Conservation (phyloP, 2,329 filamentous ascomycete genomes). For the Alternaria brassicicola region DNA sequence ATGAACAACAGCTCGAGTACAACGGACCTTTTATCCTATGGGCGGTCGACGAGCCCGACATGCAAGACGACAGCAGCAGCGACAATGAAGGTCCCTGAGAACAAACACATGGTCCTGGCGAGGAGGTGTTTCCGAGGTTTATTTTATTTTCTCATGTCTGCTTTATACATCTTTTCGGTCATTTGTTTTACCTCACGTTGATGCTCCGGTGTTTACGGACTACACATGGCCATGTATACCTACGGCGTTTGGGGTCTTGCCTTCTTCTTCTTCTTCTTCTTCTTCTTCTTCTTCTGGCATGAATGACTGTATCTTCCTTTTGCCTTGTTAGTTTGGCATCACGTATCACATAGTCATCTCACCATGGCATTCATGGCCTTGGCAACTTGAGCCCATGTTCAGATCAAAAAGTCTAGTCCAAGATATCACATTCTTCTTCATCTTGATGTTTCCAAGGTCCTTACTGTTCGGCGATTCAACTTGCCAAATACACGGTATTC, state of each 20-base stretch:
- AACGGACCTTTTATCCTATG: slow-evolving; percentile 45
- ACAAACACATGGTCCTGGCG: not conserved
- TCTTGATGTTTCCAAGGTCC: no score
- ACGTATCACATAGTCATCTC: not conserved
- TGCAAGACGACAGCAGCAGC: slow-evolving; percentile 2
- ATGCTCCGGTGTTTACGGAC: not conserved
- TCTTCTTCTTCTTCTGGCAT: not conserved
- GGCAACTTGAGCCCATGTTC: not conserved
- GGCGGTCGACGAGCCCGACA: slow-evolving; percentile 40
- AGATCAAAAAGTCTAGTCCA: not conserved
- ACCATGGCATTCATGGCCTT: not conserved
- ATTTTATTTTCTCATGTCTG: not conserved
- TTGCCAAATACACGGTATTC: not conserved
- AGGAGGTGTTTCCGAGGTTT: not conserved
- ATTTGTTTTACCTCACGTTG: not conserved
- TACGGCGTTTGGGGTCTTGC: not conserved
- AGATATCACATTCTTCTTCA: not conserved
- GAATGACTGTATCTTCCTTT: not conserved
- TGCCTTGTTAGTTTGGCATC: not conserved
- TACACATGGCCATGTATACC: not conserved
- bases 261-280: no score
- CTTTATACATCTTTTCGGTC: not conserved
- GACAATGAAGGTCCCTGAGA: not conserved
- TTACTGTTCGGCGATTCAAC: not conserved
- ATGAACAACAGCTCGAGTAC: slow-evolving; percentile 25